Evolutionary conservation across 2,329 filamentous ascomycete species (phyloP).

Genomic region (Coleophoma crateriformis): DNA sequence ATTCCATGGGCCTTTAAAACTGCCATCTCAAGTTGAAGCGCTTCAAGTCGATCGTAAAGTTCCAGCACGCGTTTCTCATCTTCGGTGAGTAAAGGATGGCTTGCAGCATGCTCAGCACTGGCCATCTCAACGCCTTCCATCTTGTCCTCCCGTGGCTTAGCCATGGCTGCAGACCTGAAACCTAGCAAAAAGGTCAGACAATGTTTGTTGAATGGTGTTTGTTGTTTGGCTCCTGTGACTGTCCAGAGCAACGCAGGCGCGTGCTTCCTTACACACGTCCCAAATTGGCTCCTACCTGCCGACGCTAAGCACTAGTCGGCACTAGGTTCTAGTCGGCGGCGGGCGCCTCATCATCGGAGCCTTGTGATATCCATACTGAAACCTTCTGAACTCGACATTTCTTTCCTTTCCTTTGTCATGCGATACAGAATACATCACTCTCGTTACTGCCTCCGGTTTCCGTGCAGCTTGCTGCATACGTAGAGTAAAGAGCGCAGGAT

Average conservation of each 20-base stretch:
- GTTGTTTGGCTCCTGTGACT: neutral
- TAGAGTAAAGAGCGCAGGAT: slow-evolving; percentile 45
- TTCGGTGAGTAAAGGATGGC: slow-evolving; percentile 51
- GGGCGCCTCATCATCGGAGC: neutral
- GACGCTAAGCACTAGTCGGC: too few relatives aligned
- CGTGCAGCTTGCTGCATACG: slow-evolving; percentile 19
- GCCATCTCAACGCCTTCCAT: slow-evolving; percentile 23
- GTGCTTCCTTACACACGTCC: too few relatives aligned
- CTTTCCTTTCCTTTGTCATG: slow-evolving; percentile 9
- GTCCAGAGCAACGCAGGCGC: too few relatives aligned
- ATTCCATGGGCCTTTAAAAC: slow-evolving; percentile 45
- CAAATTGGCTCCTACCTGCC: too few relatives aligned
- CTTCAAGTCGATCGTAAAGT: slow-evolving; percentile 66
- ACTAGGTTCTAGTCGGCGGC: too few relatives aligned
- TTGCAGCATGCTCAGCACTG: neutral
- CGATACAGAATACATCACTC: slow-evolving; percentile 8
- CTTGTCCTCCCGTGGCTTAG: slow-evolving; percentile 4
- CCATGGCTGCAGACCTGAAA: neutral
- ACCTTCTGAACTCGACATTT: neutral
- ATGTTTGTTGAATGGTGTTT: neutral
- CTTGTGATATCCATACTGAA: slow-evolving; percentile 1
- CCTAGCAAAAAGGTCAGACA: too few relatives aligned
- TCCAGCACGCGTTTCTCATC: slow-evolving; percentile 62
- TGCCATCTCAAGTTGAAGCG: slow-evolving; percentile 67
- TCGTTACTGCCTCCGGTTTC: slow-evolving; percentile 8